Conservation (phyloP, 306 rosid species). For the Citrullus mucosospermus region DNA sequence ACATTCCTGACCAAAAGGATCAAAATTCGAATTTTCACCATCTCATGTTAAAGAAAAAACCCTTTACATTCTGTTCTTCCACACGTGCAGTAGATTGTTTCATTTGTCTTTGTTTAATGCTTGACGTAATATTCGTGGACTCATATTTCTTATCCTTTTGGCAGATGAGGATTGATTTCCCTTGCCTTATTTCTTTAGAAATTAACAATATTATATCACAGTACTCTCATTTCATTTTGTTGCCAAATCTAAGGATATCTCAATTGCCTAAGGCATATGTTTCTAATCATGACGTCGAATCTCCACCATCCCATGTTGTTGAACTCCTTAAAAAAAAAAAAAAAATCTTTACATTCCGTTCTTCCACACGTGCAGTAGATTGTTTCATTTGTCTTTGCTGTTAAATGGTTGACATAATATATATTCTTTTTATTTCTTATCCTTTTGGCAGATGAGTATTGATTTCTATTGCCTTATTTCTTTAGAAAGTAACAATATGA, state of each 20-base stretch:
- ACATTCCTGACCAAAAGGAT: neutral
- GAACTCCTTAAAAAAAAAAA: too few relatives aligned
- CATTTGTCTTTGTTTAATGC: neutral
- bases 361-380: neutral
- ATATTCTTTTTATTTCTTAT: neutral
- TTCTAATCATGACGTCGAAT: too few relatives aligned
- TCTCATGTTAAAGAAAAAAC: neutral
- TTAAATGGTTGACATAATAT: neutral
- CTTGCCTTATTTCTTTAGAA: neutral
- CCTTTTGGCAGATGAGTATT: neutral
- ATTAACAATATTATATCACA: too few relatives aligned
- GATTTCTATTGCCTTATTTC: neutral
- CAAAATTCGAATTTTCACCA: neutral
- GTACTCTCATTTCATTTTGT: neutral
- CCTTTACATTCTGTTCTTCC: neutral
- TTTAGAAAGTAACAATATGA: neutral
- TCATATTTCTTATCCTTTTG: neutral
- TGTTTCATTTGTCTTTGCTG: neutral
- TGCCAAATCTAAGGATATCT: too few relatives aligned
- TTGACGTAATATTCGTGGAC: neutral
- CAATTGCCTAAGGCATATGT: too few relatives aligned
- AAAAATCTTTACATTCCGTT: neutral
- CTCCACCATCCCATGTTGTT: too few relatives aligned
- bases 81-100: neutral
- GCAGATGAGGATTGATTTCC: neutral